A percentile compares a stretch with the other conserved stretches of the same genome.
These are phyloP conservation scores for Entophlyctis luteolus DNA, from an alignment of 192 early-diverging fungal genomes.

Conservation along the genomic window DNA sequence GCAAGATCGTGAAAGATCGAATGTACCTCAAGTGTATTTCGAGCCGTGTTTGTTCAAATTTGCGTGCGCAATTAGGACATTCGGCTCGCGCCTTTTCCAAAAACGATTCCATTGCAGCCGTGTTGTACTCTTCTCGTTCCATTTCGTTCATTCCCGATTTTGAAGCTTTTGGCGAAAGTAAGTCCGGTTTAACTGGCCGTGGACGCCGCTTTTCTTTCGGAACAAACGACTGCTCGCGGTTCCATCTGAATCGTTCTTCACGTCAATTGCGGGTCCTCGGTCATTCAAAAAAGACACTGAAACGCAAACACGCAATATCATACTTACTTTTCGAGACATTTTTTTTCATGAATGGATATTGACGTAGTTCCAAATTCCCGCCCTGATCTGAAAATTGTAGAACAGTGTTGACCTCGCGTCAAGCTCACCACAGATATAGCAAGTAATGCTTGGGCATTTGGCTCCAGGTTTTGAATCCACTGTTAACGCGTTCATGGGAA, in stretches of 20 bases:
- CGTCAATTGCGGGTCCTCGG: background rate
- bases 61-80: constrained; percentile 13
- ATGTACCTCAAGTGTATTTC: constrained; percentile 12
- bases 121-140: constrained; percentile 9
- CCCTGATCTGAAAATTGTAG: background rate
- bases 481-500: background rate
- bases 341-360: constrained; percentile 13
- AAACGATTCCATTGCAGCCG: background rate
- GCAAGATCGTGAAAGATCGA: background rate
- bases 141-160: background rate
- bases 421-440: constrained; percentile 17
- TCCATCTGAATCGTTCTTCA: constrained; percentile 5
- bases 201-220: constrained; percentile 20
- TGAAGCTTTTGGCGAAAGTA: background rate
- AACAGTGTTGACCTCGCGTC: background rate
- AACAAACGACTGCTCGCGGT: background rate
- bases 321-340: constrained; percentile 13
- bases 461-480: constrained; percentile 19
- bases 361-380: constrained; percentile 19
- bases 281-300: background rate
- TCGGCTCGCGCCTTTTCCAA: background rate
- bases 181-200: constrained; percentile 3
- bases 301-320: background rate
- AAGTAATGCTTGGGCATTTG: constrained; percentile 5
- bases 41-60: constrained; percentile 14